Percentiles rank a stretch among this genome's conserved stretches.
Conservation (phyloP, 176 grass and related monocot species). For the Phragmites australis region DNA sequence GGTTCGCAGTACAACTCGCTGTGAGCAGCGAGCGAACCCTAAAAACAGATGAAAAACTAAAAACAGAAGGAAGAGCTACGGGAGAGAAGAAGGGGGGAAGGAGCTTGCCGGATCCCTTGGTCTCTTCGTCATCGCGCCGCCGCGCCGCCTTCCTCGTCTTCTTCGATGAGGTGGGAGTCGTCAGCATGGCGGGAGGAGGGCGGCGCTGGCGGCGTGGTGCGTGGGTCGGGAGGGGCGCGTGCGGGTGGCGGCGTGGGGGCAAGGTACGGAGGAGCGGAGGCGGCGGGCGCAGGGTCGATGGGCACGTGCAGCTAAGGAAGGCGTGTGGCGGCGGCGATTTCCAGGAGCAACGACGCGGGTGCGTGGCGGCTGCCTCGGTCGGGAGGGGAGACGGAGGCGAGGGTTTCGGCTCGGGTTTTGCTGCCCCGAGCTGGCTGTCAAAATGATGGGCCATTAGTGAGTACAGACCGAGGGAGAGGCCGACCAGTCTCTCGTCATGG, state of each 20-base stretch:
- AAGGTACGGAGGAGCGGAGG: background rate
- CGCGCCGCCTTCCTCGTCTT: background rate
- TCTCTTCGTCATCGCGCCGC: background rate
- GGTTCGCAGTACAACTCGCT: background rate
- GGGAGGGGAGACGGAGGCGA: background rate
- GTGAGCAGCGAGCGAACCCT: background rate
- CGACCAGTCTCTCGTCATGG: too few species aligned
- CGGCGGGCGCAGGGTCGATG: background rate
- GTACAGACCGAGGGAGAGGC: too few species aligned
- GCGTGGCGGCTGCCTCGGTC: too few species aligned
- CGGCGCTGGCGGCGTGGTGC: background rate
- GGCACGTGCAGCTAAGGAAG: background rate
- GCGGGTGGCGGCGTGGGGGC: background rate
- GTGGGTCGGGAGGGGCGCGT: background rate
- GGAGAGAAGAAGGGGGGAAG: background rate
- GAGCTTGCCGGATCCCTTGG: background rate
- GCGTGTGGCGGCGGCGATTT: background rate
- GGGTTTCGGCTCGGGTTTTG: background rate
- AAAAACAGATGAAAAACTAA: background rate
- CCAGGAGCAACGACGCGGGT: slow-evolving; percentile 10
- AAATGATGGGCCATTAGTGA: background rate
- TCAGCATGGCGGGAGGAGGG: background rate
- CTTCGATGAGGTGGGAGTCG: background rate
- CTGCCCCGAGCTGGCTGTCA: background rate
- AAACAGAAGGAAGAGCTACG: background rate